Evolutionary conservation across 371 early-diverging fungal genomes (phyloP), one percentile per base, ranked within the genome.

Genomic region (Umbelopsis sp.): DNA sequence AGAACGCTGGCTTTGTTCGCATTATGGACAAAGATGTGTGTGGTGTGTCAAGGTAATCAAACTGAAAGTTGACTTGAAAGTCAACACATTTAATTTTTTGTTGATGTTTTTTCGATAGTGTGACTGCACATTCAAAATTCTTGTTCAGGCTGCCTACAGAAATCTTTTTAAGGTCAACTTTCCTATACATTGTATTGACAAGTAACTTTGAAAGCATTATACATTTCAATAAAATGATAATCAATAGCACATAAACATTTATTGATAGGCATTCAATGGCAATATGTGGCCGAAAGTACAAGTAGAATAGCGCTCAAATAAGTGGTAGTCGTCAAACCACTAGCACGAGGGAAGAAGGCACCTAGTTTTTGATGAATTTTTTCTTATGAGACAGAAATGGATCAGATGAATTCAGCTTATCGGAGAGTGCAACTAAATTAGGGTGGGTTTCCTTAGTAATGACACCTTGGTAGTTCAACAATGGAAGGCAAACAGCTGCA

Each of bases 1-100:
- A 86, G 66, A 82, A 85, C 63, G 75, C 74, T 32, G 88, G 88
- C 70, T 86, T 82, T 70, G 72, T 74, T 70, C 79, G 79, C 62
- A 78, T 69, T 53, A 67, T 77, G 68, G 37, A 25, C 5, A 29
- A 57, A 35, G 29, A 29, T 29, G 11, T 52, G 57, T 57, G 35
- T 57, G 29, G 35, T 29, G 48, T 35, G 24, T 5, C 52, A 22
- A 51, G 41, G 7, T 10, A 41, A 41, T 41, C 41, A 51, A 11
- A 57, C 16, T 0, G 16, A 0, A 57, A 29, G 41, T 41, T 41
- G 50, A 50, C 50, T 20, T 50, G 50, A 50, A 18, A 50, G 50
- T 20, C 18, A 18, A 18, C 18, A 50, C 50, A 50, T 9, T 50
- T 50, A 20, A 50, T 50, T 50, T 50, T 50, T 50, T 50, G 20